Conservation (phyloP, 306 rosid species). For the Gastrolobium villosum region DNA sequence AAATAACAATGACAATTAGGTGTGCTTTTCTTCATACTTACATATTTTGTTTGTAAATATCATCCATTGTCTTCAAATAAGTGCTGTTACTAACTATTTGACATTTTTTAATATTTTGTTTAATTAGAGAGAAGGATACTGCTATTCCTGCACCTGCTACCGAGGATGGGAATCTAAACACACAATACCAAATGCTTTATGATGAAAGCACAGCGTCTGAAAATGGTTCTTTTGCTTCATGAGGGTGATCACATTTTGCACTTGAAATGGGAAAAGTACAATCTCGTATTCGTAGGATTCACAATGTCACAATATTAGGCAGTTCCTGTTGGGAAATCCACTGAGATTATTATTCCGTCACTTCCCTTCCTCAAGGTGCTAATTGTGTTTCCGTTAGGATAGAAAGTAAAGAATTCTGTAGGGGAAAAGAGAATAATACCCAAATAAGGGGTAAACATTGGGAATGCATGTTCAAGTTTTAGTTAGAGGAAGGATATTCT, state of each 20-base stretch:
- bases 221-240: constrained; percentile 42
- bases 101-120: not conserved
- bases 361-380: too few relatives aligned
- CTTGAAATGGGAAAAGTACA: not conserved
- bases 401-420: too few relatives aligned
- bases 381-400: too few relatives aligned
- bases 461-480: too few relatives aligned
- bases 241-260: constrained; percentile 12
- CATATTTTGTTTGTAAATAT: not conserved
- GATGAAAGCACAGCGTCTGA: constrained; percentile 47
- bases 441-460: too few relatives aligned
- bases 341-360: too few relatives aligned
- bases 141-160: constrained; percentile 34
- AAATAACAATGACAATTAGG: too few relatives aligned
- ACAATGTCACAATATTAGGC: not conserved
- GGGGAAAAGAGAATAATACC: too few relatives aligned
- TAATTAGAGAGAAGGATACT: constrained; percentile 56
- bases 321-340: not conserved
- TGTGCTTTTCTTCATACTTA: not conserved
- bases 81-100: not conserved
- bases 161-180: constrained; percentile 48
- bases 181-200: constrained; percentile 53
- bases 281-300: not conserved
- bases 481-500: too few relatives aligned
- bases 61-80: not conserved